Conservation (phyloP, 306 rosid genomes). For the Mimosa pudica region DNA sequence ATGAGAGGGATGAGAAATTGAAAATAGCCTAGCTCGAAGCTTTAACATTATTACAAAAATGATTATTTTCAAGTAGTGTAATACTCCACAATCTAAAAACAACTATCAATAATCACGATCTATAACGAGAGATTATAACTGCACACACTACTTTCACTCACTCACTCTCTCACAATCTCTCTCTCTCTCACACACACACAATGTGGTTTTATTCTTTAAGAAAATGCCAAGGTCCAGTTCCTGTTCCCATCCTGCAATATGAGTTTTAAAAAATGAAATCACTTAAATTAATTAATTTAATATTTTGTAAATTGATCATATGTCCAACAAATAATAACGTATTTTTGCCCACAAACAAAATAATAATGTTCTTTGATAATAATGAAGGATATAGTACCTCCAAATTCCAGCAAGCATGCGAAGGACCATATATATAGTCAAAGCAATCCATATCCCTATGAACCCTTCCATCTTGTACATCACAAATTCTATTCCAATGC, state of each 20-base stretch:
- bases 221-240: slow-evolving; percentile 95
- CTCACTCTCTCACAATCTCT: too few species aligned
- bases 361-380: background rate
- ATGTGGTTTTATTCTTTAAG: slow-evolving; percentile 40
- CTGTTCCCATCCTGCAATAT: slow-evolving; percentile 87
- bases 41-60: background rate
- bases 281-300: background rate
- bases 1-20: background rate
- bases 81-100: too few species aligned
- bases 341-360: too few species aligned
- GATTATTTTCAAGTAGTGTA: too few species aligned
- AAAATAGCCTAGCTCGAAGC: background rate
- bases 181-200: too few species aligned
- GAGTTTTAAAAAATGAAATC: background rate
- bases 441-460: slow-evolving; percentile 8
- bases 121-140: background rate
- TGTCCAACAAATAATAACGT: background rate
- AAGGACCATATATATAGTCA: slow-evolving; percentile 13
- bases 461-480: background rate
- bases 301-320: too few species aligned
- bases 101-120: background rate
- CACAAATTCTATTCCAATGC: background rate
- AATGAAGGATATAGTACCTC: background rate
- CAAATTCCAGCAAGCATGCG: slow-evolving; percentile 16
- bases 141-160: background rate